Percentiles rank a stretch among this genome's conserved stretches.
These are phyloP conservation scores for Corynespora cassiicola DNA, from an alignment of 2,329 filamentous ascomycete species.

Conservation along the genomic window DNA sequence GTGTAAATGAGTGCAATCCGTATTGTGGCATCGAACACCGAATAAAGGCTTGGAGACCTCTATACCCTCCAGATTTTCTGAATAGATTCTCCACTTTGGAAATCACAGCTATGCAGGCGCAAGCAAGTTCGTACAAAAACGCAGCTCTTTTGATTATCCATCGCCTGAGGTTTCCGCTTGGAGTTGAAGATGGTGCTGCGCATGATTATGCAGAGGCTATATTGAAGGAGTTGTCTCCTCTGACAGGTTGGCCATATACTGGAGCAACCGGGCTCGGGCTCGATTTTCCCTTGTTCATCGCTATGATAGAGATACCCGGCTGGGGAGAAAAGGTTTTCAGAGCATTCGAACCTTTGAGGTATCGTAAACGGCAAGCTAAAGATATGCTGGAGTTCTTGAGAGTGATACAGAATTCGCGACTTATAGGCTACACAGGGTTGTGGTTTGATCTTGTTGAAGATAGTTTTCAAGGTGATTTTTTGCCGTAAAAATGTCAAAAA, in stretches of 20 bases:
- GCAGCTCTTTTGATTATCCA: conserved; percentile 1
- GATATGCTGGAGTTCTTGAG: neutral
- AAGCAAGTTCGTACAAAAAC: neutral
- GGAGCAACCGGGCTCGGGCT: neutral
- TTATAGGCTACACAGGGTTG: neutral
- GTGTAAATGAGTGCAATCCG: neutral
- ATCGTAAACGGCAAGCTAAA: neutral
- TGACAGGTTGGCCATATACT: neutral
- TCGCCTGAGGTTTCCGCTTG: neutral
- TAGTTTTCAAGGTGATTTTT: neutral
- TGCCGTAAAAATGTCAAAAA: no score
- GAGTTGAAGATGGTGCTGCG: neutral
- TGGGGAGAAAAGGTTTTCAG: neutral
- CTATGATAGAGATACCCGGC: conserved; percentile 1
- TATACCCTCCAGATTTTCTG: no score
- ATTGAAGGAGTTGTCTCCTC: neutral
- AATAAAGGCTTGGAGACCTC: no score
- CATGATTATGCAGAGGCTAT: neutral
- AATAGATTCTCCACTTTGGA: neutral
- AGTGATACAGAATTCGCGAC: neutral
- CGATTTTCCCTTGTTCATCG: neutral
- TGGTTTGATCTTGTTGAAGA: conserved; percentile 3
- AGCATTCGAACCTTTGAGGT: neutral
- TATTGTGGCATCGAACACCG: no score
- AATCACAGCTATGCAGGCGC: neutral